Conservation (phyloP, 2,329 filamentous ascomycete species). For the Fonsecaea pedrosoi region DNA sequence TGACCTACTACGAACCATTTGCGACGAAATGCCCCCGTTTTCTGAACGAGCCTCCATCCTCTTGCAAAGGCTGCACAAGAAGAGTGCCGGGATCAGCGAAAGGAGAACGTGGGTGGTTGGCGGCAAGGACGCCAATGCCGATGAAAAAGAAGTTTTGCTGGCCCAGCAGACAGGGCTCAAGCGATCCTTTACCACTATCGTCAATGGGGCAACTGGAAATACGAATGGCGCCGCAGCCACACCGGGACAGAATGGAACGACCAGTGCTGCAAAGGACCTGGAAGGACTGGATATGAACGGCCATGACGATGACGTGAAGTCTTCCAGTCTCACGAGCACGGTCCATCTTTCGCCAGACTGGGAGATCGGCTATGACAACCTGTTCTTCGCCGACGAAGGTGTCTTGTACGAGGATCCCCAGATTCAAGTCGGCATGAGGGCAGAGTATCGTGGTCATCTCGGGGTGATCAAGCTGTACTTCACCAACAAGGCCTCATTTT, state of each 20-base stretch:
- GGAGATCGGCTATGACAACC: constrained; percentile 85
- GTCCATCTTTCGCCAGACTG: constrained; percentile 93
- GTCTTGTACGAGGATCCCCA: constrained; percentile 95
- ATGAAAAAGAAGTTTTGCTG: constrained; percentile 78
- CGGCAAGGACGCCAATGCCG: constrained; percentile 89
- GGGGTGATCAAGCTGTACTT: constrained; percentile 96
- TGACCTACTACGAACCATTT: constrained; percentile 88
- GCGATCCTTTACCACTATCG: constrained; percentile 74
- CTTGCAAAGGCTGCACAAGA: constrained; percentile 90
- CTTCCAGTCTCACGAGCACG: constrained; percentile 87
- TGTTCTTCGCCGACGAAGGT: constrained; percentile 81
- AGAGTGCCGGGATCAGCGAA: constrained; percentile 89
- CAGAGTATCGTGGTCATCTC: constrained; percentile 93
- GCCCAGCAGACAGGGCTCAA: constrained; percentile 82
- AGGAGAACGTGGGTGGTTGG: constrained; percentile 98
- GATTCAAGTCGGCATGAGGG: constrained; percentile 87
- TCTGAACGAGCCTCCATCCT: constrained; percentile 92
- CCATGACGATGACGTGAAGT: constrained; percentile 62
- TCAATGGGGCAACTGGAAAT: constrained; percentile 50
- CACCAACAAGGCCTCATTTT: constrained; percentile 85
- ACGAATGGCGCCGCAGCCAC: constrained; percentile 47
- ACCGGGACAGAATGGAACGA: constrained; percentile 45
- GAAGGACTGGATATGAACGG: constrained; percentile 78
- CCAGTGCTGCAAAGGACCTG: constrained; percentile 68
- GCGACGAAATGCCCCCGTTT: constrained; percentile 98